These are phyloP conservation scores for Salix udensis DNA, from an alignment of 345 rosid species.

Conservation along the genomic window DNA sequence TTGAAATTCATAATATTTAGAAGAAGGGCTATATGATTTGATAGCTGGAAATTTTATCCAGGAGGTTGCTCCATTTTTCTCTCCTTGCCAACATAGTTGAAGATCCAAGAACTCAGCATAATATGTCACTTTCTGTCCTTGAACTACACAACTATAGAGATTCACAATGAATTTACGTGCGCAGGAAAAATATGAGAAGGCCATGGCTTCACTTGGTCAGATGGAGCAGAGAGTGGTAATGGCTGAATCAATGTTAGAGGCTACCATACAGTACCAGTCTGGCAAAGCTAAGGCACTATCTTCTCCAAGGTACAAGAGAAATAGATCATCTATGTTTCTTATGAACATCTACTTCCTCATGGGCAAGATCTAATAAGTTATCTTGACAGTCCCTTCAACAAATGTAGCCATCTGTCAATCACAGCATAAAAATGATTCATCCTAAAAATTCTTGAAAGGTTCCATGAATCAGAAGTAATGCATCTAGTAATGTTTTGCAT, in stretches of 20 bases:
- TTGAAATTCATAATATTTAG: not conserved
- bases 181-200: constrained; percentile 90
- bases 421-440: not conserved
- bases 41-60: not conserved
- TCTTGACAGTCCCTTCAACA: not conserved
- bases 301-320: constrained; percentile 48
- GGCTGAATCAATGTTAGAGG: constrained; percentile 91
- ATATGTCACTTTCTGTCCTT: constrained; percentile 4
- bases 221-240: constrained; percentile 83
- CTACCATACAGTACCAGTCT: constrained; percentile 73
- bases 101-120: not conserved
- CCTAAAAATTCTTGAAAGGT: not conserved
- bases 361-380: not conserved
- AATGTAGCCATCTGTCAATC: not conserved
- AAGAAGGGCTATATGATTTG: not conserved
- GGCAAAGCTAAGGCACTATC: constrained; percentile 68
- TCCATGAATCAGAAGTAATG: not conserved
- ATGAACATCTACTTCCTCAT: not conserved
- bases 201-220: constrained; percentile 52
- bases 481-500: too few relatives aligned
- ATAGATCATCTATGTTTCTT: not conserved
- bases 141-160: not conserved
- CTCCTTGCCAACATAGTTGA: not conserved
- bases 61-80: not conserved
- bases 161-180: constrained; percentile 14